These are phyloP conservation scores for Astrothelium macrocarpum DNA, from an alignment of 495 filamentous ascomycete genomes.

Conservation along the genomic window DNA sequence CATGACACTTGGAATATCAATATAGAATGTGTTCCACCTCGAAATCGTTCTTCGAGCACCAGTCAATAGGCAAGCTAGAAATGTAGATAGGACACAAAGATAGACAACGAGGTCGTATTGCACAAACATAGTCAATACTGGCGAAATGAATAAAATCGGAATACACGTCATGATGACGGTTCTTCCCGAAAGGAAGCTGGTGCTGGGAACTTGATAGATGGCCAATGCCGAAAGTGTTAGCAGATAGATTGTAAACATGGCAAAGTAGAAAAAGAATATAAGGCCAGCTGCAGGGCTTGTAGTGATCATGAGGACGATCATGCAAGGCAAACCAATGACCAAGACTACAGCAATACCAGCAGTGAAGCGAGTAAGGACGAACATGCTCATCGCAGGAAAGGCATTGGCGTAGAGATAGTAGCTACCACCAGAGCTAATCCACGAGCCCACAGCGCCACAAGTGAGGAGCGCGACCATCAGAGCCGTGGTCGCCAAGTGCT, in stretches of 20 bases:
- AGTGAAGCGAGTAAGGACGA: constrained; percentile 47
- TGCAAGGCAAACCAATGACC: constrained; percentile 39
- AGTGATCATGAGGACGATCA: constrained; percentile 38
- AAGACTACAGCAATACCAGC: constrained; percentile 49
- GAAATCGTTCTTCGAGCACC: constrained; percentile 33
- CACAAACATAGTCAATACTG: constrained; percentile 24
- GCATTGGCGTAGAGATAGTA: constrained; percentile 54
- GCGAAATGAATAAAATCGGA: constrained; percentile 28
- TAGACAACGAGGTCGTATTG: constrained; percentile 27
- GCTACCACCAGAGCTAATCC: constrained; percentile 48
- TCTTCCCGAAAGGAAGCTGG: constrained; percentile 36
- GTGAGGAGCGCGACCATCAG: constrained; percentile 49
- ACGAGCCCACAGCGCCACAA: constrained; percentile 49
- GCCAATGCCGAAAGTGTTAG: constrained; percentile 38
- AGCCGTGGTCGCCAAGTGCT: constrained; percentile 45
- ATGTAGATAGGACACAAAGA: constrained; percentile 19
- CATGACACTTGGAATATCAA: constrained; percentile 26
- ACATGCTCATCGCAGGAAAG: constrained; percentile 52
- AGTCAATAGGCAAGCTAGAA: constrained; percentile 22
- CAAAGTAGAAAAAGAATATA: constrained; percentile 31
- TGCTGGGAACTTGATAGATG: constrained; percentile 48
- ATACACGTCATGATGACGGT: constrained; percentile 23
- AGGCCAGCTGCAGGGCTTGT: constrained; percentile 26
- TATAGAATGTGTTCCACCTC: constrained; percentile 28
- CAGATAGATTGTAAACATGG: constrained; percentile 27